Percentiles rank a stretch among this genome's conserved stretches.
These are phyloP conservation scores for Mucor saturninus DNA, from an alignment of 371 early-diverging fungal species.

Conservation along the genomic window DNA sequence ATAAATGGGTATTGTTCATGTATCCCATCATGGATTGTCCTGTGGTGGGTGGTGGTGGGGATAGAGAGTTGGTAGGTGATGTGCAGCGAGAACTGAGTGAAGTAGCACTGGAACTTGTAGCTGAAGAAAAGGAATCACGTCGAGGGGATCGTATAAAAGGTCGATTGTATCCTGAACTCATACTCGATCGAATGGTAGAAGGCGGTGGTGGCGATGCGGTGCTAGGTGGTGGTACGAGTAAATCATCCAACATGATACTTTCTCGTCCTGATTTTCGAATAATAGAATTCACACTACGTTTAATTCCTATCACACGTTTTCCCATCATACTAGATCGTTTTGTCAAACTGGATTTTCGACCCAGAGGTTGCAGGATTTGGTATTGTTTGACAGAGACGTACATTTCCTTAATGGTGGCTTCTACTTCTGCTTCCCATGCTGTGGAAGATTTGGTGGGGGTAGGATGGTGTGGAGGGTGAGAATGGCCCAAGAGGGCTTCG, in stretches of 20 bases:
- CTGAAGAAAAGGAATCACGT: constrained; percentile 33
- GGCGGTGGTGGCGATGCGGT: no score
- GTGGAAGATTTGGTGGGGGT: no score
- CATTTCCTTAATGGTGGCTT: constrained; percentile 53
- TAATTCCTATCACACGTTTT: constrained; percentile 32
- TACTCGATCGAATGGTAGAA: no score
- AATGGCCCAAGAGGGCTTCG: constrained; percentile 17
- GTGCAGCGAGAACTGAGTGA: constrained; percentile 23
- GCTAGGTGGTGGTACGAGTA: not conserved
- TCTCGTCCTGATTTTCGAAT: constrained; percentile 35
- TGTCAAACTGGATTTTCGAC: constrained; percentile 16
- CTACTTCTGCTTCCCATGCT: constrained; percentile 52
- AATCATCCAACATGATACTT: constrained; percentile 18
- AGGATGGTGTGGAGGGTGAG: no score
- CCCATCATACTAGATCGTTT: constrained; percentile 37
- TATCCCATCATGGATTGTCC: constrained; percentile 26
- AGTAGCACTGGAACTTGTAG: constrained; percentile 16
- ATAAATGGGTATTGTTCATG: constrained; percentile 33
- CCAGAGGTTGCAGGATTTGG: constrained; percentile 63
- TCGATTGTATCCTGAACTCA: constrained; percentile 18
- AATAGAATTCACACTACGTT: constrained; percentile 33
- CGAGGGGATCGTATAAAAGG: constrained; percentile 22
- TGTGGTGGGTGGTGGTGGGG: not conserved
- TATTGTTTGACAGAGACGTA: constrained; percentile 65
- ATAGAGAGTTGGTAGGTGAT: constrained; percentile 8